Evolutionary conservation across 306 rosid genomes (phyloP), one percentile per base, ranked within the genome.

Genomic region (Prunus mira): DNA sequence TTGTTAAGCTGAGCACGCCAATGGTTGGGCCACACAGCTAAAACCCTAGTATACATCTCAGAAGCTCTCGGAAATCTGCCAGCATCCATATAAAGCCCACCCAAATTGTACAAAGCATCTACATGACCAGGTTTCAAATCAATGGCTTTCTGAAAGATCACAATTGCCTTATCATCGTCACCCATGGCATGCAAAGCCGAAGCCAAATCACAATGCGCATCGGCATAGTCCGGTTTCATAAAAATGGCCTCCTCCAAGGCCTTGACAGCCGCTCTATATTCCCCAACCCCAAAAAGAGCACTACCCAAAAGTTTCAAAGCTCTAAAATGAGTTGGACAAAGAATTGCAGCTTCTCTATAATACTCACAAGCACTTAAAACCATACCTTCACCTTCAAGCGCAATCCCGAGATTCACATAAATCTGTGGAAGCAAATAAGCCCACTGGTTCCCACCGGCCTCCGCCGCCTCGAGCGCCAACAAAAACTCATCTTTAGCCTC

Each of bases 341-440:
- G 93, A 87, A 96, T 96, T 0, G 99, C 99, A 75, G 99, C 99
- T 68, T 96, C 99, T 73, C 99, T 88, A 46, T 96, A 96, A 81
- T 96, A 96, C 87, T 96, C 99, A 80, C 99, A 92, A 50, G 99
- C 98, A 82, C 99, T 96, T 85, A 96, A 87, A 76, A 96, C 97
- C 99, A 96, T 92, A 79, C 99, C 99, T 86, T 96, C 99, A 13
- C 98, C 97, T 91, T 96, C 99, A 58, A 96, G 90, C 0, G 99
- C 86, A 72, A 96, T 96, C 50, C 99, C 99, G 4, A 96, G 93
- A 62, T 96, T 96, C 52, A 92, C 99, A 78, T 92, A 96, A 77
- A 96, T 96, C 79, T 96, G 99, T 0, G 99, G 98, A 64, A 92
- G 89, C 93, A 96, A 67, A 83, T 96, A 92, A n/a, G 91, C 90